Base-by-base conservation (phyloP, 2,329 filamentous ascomycete genomes). In the Pseudogymnoascus sp. region DNA sequence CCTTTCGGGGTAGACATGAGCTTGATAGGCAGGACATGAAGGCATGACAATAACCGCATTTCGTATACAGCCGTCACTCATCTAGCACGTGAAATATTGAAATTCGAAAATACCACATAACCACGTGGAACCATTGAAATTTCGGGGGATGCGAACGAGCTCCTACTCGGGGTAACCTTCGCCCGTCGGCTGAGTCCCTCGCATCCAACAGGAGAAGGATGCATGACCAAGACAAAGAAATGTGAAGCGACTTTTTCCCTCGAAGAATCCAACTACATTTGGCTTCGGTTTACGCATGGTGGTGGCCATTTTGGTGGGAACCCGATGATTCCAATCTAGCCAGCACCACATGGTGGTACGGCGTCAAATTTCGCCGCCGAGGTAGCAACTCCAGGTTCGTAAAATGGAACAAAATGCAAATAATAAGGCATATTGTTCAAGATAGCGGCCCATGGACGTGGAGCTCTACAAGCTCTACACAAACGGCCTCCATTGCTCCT, bases 401-500 rank as follows among this genome's bases (percentile, higher is more conserved):
- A n/a, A n/a, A 16, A 7, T 14, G 12, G 35, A 38, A 38, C 12
- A 38, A 38, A 25, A 38, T n/a, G n/a, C 5, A 38, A n/a, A 5
- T 16, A 16, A 38, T 38, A 38, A 38, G 3, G 35, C 5, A 6
- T 38, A 2, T 16, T 38, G 6, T 38, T 2, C 5, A 38, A 38
- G 14, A 38, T 6, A 38, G 35, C 5, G 4, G 38, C 8, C n/a
- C 3, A 18, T 40, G 37, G n/a, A n/a, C 37, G n/a, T 40, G 38
- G n/a, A 16, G n/a, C 18, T 23, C 40, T 44, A 44, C 4, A 14
- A 16, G n/a, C 18, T 23, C 40, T 44, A 44, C 4, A 14, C 40
- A 44, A 44, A 23, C 11, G 40, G 18, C 10, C 5, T 44, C 40
- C 40, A 44, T 44, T 67, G 47, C 8, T 65, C 53, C 56, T 70